Evolutionary conservation across 2,329 filamentous ascomycete genomes (phyloP).

Genomic region (Emmonsia crescens): DNA sequence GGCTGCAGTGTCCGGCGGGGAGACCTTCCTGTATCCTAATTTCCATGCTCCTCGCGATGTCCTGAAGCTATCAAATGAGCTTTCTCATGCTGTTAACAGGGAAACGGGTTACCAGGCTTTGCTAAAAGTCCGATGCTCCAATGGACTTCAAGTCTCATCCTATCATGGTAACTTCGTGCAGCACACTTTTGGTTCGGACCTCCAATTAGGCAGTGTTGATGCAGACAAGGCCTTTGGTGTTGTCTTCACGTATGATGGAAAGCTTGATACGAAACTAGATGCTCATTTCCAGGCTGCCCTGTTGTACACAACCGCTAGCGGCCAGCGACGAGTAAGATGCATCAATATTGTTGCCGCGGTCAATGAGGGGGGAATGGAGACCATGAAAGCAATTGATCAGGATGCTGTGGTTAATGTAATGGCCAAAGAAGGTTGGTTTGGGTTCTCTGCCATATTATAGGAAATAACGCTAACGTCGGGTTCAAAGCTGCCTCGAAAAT

Average conservation of each 20-base stretch:
- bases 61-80: constrained; percentile 71
- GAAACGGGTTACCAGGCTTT: constrained; percentile 92
- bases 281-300: constrained; percentile 95
- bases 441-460: not conserved
- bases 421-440: constrained; percentile 60
- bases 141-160: constrained; percentile 81
- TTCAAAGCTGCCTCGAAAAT: constrained; percentile 65
- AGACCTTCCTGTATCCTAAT: constrained; percentile 94
- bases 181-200: constrained; percentile 85
- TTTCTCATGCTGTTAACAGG: constrained; percentile 73
- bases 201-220: constrained; percentile 87
- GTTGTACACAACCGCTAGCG: constrained; percentile 83
- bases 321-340: constrained; percentile 82
- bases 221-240: constrained; percentile 88
- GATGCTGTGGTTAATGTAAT: constrained; percentile 82
- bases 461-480: not conserved
- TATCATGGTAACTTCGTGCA: constrained; percentile 97
- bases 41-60: constrained; percentile 81
- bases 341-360: constrained; percentile 90
- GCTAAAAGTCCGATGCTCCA: constrained; percentile 98
- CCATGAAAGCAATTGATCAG: constrained; percentile 88
- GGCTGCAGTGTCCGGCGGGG: constrained; percentile 79
- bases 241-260: constrained; percentile 89
- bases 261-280: constrained; percentile 91
- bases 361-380: constrained; percentile 70